These are phyloP conservation scores for Ascomycota sp. DNA, from an alignment of 2,329 filamentous ascomycete genomes.

Conservation along the genomic window DNA sequence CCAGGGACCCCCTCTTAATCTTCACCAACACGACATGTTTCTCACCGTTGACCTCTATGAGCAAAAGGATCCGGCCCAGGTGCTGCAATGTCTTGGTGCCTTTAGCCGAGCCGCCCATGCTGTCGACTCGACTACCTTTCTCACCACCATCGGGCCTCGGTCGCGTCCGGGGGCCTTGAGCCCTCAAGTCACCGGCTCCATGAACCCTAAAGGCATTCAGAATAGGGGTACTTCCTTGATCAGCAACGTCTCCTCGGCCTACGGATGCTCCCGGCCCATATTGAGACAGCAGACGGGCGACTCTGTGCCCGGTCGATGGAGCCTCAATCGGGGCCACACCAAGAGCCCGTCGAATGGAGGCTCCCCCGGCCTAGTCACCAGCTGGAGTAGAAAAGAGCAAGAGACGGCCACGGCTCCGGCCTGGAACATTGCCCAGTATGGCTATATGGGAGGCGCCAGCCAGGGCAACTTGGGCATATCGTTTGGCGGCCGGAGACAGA, in stretches of 20 bases:
- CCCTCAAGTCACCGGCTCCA: constrained; percentile 41
- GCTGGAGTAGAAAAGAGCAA: constrained; percentile 75
- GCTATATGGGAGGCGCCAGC: constrained; percentile 92
- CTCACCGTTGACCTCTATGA: constrained; percentile 94
- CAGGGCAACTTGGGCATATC: constrained; percentile 88
- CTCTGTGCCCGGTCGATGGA: constrained; percentile 41
- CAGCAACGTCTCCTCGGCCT: constrained; percentile 35
- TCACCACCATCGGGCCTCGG: constrained; percentile 55
- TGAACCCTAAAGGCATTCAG: constrained; percentile 24
- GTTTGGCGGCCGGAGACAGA: constrained; percentile 81
- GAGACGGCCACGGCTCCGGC: constrained; percentile 67
- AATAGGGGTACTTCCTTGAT: constrained; percentile 30
- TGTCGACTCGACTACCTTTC: constrained; percentile 54
- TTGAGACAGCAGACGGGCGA: constrained; percentile 30
- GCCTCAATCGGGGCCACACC: constrained; percentile 41
- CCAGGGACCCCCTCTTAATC: constrained; percentile 63
- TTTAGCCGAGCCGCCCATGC: constrained; percentile 75
- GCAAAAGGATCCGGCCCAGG: constrained; percentile 86
- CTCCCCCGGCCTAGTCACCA: constrained; percentile 45
- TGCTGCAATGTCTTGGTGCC: constrained; percentile 75
- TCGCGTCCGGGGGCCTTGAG: constrained; percentile 36
- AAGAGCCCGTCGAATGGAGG: constrained; percentile 17
- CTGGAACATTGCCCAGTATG: constrained; percentile 97
- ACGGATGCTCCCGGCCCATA: constrained; percentile 16
- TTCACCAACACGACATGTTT: constrained; percentile 88